phyloP scores from a whole-genome alignment of 805 yeast species.

The Komagataella ulmi region DNA sequence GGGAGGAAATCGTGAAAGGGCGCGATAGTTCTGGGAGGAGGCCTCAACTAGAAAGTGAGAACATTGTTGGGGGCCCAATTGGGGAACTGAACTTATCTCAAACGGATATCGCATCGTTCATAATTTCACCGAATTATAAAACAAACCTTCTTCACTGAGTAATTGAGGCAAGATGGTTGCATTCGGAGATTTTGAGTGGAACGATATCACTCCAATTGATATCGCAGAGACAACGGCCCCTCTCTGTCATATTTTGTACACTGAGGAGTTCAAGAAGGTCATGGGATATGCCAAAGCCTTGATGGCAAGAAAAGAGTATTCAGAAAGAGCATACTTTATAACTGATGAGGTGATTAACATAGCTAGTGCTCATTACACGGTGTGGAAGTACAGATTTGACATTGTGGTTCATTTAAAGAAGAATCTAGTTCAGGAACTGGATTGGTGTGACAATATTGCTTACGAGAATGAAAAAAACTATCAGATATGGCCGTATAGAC shows the following conservation, averaged over 20 bases:
- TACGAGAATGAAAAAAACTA: conserved; percentile 77
- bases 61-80: not conserved
- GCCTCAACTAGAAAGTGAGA: no score
- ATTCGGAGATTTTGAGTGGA: conserved; percentile 1
- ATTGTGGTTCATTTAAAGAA: conserved; percentile 26
- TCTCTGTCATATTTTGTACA: conserved; percentile 55
- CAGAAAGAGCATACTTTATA: conserved; percentile 58
- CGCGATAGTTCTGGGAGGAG: not conserved
- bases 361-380: conserved; percentile 86
- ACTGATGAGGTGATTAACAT: conserved; percentile 49
- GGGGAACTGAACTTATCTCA: not conserved
- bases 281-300: conserved; percentile 53
- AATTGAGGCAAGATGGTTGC: not conserved
- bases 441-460: conserved; percentile 72
- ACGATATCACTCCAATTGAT: conserved; percentile 1
- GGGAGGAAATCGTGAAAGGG: not conserved
- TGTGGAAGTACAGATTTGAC: conserved; percentile 63
- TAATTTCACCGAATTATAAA: not conserved
- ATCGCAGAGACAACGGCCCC: conserved; percentile 5
- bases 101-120: not conserved
- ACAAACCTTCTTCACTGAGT: not conserved
- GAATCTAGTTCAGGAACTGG: conserved; percentile 41
- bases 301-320: conserved; percentile 43
- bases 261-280: conserved; percentile 50
- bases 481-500: conserved; percentile 95